Evolutionary conservation across 345 rosid genomes (phyloP).

Genomic region (Combretum micranthum): DNA sequence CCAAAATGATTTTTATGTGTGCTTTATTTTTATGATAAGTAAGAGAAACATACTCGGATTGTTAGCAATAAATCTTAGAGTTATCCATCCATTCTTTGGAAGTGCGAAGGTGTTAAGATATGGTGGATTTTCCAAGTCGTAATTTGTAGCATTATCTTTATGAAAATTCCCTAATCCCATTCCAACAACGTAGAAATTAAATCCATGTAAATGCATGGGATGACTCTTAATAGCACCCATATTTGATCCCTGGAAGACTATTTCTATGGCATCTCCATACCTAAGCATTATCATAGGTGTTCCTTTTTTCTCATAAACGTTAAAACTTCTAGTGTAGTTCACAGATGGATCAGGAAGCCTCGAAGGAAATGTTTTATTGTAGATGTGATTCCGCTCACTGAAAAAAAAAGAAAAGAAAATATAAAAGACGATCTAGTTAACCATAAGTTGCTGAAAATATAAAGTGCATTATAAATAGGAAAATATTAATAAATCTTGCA

Average conservation of each 20-base stretch:
- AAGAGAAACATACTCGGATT: constrained; percentile 22
- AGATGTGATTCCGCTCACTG: not conserved
- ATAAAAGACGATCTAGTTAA: no score
- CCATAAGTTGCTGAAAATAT: no score
- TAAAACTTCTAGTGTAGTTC: constrained; percentile 27
- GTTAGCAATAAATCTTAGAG: constrained; percentile 23
- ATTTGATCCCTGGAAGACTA: constrained; percentile 37
- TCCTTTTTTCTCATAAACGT: not conserved
- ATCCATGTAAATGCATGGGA: constrained; percentile 42
- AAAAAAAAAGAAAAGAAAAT: not conserved
- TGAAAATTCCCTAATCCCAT: constrained; percentile 28
- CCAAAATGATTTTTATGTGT: not conserved
- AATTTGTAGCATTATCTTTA: constrained; percentile 9
- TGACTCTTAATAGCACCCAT: constrained; percentile 18
- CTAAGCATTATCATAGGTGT: constrained; percentile 22
- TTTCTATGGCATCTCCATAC: constrained; percentile 28
- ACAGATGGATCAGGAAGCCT: constrained; percentile 7
- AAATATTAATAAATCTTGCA: no score
- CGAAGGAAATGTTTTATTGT: constrained; percentile 9
- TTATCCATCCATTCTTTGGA: constrained; percentile 25
- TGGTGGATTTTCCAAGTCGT: constrained; percentile 32
- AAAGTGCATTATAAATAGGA: no score
- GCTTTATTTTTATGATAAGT: not conserved
- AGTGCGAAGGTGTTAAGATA: constrained; percentile 23
- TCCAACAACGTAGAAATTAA: constrained; percentile 39